Evolutionary conservation across 176 grass and related monocot species (phyloP).

Genomic region (Pontederia paniculata): DNA sequence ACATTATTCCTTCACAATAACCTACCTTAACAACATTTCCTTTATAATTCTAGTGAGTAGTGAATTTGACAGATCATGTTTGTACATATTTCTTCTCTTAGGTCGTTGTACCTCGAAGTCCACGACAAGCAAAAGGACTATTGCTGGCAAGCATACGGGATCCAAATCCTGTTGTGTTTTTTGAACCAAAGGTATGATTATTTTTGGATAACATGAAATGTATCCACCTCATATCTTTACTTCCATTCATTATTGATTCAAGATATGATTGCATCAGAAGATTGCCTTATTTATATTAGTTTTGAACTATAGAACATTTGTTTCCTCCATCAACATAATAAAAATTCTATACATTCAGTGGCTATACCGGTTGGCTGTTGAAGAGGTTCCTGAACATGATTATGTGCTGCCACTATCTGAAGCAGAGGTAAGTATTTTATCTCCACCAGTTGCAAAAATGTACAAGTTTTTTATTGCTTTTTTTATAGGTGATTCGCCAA

Average conservation of each 20-base stretch:
- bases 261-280: not conserved
- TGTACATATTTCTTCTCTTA: slow-evolving; percentile 25
- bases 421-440: slow-evolving; percentile 52
- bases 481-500: slow-evolving; percentile 57
- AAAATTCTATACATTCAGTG: slow-evolving; percentile 31
- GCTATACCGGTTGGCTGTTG: slow-evolving; percentile 77
- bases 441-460: not conserved
- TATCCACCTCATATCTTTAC: not conserved
- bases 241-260: not conserved
- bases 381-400: slow-evolving; percentile 83
- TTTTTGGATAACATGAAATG: not conserved
- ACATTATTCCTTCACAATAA: not conserved
- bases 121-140: slow-evolving; percentile 77
- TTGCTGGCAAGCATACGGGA: slow-evolving; percentile 82
- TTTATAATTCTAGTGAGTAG: not conserved
- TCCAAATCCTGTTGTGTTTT: slow-evolving; percentile 89
- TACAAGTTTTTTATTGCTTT: not conserved
- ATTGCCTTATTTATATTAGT: not conserved
- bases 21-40: not conserved
- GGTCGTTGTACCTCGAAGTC: slow-evolving; percentile 89
- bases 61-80: not conserved
- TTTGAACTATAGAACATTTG: too few species aligned
- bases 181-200: slow-evolving; percentile 74
- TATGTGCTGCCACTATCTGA: slow-evolving; percentile 83
- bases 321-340: too few species aligned